Base-by-base conservation (phyloP, 345 rosid species). In the Salix purpurea region DNA sequence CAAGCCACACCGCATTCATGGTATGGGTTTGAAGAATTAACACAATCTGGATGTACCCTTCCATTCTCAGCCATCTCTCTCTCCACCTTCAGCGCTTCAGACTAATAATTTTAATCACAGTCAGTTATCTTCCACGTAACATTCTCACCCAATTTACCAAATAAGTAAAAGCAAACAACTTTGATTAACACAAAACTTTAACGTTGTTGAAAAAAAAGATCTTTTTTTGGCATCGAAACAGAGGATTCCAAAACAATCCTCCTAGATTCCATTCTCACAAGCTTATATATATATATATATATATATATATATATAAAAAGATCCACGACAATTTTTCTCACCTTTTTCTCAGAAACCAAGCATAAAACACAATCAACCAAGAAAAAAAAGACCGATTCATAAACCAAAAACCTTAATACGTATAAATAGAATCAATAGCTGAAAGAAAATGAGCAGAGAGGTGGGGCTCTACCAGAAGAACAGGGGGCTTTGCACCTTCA, bases 1-100 rank as follows among this genome's bases (percentile, higher is more conserved):
- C 84, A 82, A 66, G 76, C 68, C 11, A 70, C 81, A 52, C 81
- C 81, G n/a, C 84, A 82, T 70, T 82, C 84, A 71, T 82, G 84
- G n/a, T 82, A 82, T 4, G 84, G 84, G 68, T 82, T 82, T 3
- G 70, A 13, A 58, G 81, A 76, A 78, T 82, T 82, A 32, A 46
- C 71, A 30, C 84, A 82, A 6, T 67, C 74, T 5, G 84, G 81
- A 67, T 82, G 84, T 2, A 78, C 81, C 42, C 81, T 78, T 48
- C 81, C 84, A 66, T 70, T 65, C 34, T 73, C 70, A 44, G 84
- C 66, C 84, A 82, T 82, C 81, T 78, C 77, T 30, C 48, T 62
- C 4, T 72, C 73, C 69, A 46, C 67, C 65, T 60, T 7, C 14
- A 70, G 52, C 34, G 8, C 78, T 50, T 42, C 69, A 74, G 42